These are phyloP conservation scores for Castanea mollissima DNA, from an alignment of 306 rosid species.

Conservation along the genomic window DNA sequence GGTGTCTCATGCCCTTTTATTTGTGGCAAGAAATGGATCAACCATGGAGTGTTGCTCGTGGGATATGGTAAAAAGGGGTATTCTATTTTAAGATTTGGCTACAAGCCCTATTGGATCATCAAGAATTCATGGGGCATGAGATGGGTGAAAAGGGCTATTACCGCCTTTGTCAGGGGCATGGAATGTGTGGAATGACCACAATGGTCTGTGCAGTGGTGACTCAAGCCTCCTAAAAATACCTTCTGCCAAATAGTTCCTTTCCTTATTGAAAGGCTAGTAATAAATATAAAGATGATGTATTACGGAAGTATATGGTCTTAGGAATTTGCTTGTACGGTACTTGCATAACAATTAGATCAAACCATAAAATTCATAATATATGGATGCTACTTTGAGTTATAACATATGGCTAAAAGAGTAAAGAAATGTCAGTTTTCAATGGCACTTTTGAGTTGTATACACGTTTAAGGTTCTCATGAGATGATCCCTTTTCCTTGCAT, in stretches of 20 bases:
- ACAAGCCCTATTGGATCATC: constrained; percentile 77
- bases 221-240: constrained; percentile 13
- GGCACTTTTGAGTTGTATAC: too few species aligned
- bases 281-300: background rate
- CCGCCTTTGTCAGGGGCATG: constrained; percentile 62
- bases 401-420: too few species aligned
- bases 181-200: constrained; percentile 79
- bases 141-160: constrained; percentile 78
- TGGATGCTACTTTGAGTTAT: too few species aligned
- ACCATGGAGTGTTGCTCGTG: constrained; percentile 81
- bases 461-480: too few species aligned
- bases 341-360: background rate
- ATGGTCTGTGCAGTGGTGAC: constrained; percentile 80
- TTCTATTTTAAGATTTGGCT: constrained; percentile 60
- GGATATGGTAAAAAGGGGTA: constrained; percentile 70
- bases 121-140: constrained; percentile 81
- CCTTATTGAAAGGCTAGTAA: background rate
- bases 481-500: too few species aligned
- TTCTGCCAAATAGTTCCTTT: background rate
- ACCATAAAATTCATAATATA: too few species aligned
- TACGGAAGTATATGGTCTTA: too few species aligned
- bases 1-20: constrained; percentile 91
- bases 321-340: background rate
- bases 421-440: too few species aligned
- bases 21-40: constrained; percentile 58